Conservation (phyloP, 2,329 filamentous ascomycete genomes). For the Fusarium sp. region DNA sequence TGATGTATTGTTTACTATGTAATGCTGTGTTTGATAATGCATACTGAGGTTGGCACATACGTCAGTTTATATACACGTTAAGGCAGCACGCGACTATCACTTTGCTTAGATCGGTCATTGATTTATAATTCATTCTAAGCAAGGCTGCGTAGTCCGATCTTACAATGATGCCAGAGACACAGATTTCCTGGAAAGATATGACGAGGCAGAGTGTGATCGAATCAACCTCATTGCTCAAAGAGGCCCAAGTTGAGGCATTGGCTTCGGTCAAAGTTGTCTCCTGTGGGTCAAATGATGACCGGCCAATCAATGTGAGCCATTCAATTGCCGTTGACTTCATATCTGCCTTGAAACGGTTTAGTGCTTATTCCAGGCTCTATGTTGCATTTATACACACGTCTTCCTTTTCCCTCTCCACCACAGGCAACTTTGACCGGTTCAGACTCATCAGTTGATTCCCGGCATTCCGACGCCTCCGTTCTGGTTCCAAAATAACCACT, state of each 20-base stretch:
- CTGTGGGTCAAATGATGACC: slow-evolving; percentile 10
- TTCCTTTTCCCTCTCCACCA: neutral
- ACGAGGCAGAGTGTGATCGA: neutral
- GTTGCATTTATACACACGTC: neutral
- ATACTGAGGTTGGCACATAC: neutral
- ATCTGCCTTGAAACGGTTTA: neutral
- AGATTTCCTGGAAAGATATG: neutral
- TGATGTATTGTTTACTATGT: neutral
- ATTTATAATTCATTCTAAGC: neutral
- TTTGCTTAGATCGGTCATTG: neutral
- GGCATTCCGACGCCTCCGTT: neutral
- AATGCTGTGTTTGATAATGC: neutral
- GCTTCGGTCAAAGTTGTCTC: slow-evolving; percentile 28
- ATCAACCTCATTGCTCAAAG: neutral
- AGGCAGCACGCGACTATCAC: neutral
- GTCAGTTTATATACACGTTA: neutral
- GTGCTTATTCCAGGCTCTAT: neutral
- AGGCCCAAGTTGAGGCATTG: neutral
- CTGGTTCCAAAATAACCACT: neutral
- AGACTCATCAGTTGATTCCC: neutral
- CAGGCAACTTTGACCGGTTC: slow-evolving; percentile 16
- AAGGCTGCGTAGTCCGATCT: neutral
- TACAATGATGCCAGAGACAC: neutral
- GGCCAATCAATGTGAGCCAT: neutral
- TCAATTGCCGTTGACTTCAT: neutral